Conservation (phyloP, 768 basidiomycete genomes). For the Suillus plorans region DNA sequence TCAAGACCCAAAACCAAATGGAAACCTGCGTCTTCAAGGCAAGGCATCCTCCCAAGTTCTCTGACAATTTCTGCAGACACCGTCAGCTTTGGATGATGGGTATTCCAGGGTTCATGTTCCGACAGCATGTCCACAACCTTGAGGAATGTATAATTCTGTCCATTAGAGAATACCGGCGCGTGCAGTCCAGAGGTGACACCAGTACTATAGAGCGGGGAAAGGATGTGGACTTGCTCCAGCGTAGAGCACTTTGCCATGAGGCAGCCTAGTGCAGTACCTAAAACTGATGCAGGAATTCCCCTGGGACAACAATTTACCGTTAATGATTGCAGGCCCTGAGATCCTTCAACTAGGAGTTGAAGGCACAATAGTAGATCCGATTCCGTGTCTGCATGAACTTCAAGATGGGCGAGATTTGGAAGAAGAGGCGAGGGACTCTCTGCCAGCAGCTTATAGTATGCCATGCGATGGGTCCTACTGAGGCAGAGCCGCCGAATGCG, state of each 20-base stretch:
- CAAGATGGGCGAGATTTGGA: not conserved
- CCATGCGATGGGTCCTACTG: not conserved
- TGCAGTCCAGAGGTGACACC: not conserved
- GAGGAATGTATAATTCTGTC: not conserved
- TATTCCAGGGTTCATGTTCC: not conserved
- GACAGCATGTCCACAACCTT: not conserved
- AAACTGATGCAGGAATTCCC: not conserved
- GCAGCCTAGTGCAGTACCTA: not conserved
- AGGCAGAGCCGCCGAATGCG: not conserved
- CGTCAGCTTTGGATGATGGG: not conserved
- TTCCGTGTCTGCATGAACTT: not conserved
- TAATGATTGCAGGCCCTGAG: not conserved
- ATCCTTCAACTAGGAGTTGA: not conserved
- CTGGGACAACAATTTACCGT: not conserved
- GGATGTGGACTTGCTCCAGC: not conserved
- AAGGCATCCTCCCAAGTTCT: conserved; percentile 1
- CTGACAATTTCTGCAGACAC: not conserved
- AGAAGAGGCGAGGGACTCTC: not conserved
- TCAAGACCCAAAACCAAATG: not conserved
- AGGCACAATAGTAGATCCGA: not conserved
- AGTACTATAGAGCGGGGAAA: not conserved
- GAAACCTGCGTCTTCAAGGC: not conserved
- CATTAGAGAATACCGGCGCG: not conserved
- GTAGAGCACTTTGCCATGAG: not conserved
- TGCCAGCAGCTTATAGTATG: not conserved